Base-by-base conservation (phyloP, 371 early-diverging fungal species). In the Apophysomyces trapeziformis region DNA sequence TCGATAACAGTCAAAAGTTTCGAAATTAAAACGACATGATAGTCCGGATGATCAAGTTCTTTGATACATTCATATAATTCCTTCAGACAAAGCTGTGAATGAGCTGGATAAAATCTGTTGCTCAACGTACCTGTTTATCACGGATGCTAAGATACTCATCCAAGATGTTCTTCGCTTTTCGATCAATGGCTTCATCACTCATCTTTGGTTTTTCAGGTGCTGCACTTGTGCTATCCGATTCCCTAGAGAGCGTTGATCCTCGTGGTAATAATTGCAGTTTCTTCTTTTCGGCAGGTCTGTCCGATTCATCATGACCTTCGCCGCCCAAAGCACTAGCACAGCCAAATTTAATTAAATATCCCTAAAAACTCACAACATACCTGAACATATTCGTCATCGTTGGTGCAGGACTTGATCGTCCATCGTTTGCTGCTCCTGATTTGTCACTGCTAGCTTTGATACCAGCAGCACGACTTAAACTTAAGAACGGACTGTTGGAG, bases 81-180 rank as follows among this genome's bases (percentile, higher is more conserved):
- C 79, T 82, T 67, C 26, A 47, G 5, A 11, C 13, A 58, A 36
- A 4, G 32, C 32, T 26, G 32, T 26, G 32, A 26, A 26, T 26
- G 32, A 26, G 32, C 32, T 26, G 32, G 32, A 26, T 26, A 26
- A 26, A 2, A 26, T 3, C 32, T 26, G 32, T 26, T 26, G 32
- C 32, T 26, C 32, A 26, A 60, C 38, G 5, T 74, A 81, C 82
- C 58, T 68, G 77, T 61, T 80, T 77, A 67, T 90, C 90, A 61
- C 72, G 76, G 63, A 88, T 64, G 45, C 73, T 70, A 63, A 86
- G 74, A 74, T 87, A 94, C 80, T 95, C 95, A 57, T 87, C 82
- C 56, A 91, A 65, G 64, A 87, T 87, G 62, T 84, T 86, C 65
- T 87, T 81, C 39, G 86, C 78, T 83, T 87, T 92, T 70, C 82